Evolutionary conservation across 2,329 filamentous ascomycete species (phyloP), one percentile per base, ranked within the genome.

Genomic region (Aspergillus fischeri): DNA sequence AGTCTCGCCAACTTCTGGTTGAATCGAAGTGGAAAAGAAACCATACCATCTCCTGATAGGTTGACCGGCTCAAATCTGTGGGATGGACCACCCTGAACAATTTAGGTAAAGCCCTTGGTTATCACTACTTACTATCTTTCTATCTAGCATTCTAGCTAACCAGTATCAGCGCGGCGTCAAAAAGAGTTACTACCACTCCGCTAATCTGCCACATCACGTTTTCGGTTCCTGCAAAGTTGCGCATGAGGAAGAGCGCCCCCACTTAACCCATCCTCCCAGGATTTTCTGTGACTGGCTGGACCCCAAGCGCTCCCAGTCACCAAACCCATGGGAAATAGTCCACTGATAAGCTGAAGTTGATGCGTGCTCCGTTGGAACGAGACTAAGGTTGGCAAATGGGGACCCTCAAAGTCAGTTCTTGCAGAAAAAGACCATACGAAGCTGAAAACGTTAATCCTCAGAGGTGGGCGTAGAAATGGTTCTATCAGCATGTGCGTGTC

Each of bases 1-100:
- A 59, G 57, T 51, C 32, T 47, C 21, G 20, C 59, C 56, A 58
- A 63, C 55, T 58, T 59, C 52, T 55, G 38, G 53, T n/a, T 56
- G 45, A 56, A 58, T 57, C 51, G 57, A 53, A 61, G 52, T 11
- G 20, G 41, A 44, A 44, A 44, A 44, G 41, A 21, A 44, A 44
- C 41, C 8, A 44, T 21, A 8, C n/a, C 3, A 9, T 44, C 21
- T 11, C 20, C 4, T 47, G 21, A 47, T 47, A 24, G 21, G n/a
- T 24, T 47, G 44, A 3, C 8, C 20, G 10, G 41, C 41, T 21
- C 20, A 9, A 21, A 44, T 21, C 17, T 44, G 3, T 44, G 21
- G 44, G 44, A 24, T 47, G 44, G 44, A 4, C 41, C 14, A 35
- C 4, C 32, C 32, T 17, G 32, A 44, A 44, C 41, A 20, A 21